A percentile compares a stretch with the other conserved stretches of the same genome.
Conservation (phyloP, 2,329 filamentous ascomycete genomes). For the Zopfia rhizophila region DNA sequence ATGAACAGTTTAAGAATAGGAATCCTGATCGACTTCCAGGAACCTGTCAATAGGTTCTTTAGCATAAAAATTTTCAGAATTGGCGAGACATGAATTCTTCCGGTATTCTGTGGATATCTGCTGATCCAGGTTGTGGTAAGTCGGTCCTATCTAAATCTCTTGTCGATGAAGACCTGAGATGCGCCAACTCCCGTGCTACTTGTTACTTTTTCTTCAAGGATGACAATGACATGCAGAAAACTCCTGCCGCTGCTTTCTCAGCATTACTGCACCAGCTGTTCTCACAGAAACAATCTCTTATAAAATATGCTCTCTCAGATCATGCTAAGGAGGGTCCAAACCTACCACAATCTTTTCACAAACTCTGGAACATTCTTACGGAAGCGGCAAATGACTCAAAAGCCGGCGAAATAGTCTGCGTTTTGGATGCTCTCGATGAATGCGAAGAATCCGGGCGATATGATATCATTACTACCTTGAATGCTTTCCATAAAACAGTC, state of each 20-base stretch:
- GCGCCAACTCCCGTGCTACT: background rate
- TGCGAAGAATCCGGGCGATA: too few species aligned
- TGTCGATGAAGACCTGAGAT: background rate
- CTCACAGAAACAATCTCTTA: background rate
- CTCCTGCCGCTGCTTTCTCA: background rate
- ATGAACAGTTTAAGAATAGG: too few species aligned
- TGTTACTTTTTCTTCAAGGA: slow-evolving; percentile 1
- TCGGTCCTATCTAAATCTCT: background rate
- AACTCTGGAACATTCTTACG: too few species aligned
- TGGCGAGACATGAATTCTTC: slow-evolving; percentile 1
- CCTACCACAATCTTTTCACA: too few species aligned
- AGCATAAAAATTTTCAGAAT: background rate
- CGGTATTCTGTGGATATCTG: background rate
- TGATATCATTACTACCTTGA: too few species aligned
- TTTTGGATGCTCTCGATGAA: too few species aligned
- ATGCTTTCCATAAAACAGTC: too few species aligned
- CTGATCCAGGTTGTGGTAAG: background rate
- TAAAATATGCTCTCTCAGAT: too few species aligned
- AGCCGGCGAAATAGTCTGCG: too few species aligned
- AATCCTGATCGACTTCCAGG: slow-evolving; percentile 1
- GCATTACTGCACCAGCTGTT: background rate
- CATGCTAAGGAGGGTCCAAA: too few species aligned
- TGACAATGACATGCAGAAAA: background rate
- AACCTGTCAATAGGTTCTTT: slow-evolving; percentile 1
- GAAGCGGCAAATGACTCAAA: too few species aligned